Percentiles rank a stretch among this genome's conserved stretches.
Conservation (phyloP, 2,329 filamentous ascomycete species). For the Gnomoniopsis sp. region DNA sequence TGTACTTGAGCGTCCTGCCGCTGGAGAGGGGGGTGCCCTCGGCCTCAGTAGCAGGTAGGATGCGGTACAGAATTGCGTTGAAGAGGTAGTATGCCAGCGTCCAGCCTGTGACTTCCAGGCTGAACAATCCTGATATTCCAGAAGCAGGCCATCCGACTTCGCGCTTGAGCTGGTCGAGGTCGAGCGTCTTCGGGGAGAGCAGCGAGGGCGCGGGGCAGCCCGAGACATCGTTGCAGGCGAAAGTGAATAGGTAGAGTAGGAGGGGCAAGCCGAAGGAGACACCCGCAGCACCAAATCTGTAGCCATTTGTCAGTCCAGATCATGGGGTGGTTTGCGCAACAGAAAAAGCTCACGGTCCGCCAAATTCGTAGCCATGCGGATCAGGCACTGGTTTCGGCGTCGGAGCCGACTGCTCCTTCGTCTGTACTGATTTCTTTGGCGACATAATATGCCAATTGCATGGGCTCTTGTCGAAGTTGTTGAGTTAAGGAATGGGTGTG, state of each 20-base stretch:
- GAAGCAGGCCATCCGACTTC: conserved; percentile 78
- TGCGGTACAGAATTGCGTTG: conserved; percentile 68
- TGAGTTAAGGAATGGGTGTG: not conserved
- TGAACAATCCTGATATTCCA: conserved; percentile 68
- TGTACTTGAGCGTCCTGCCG: conserved; percentile 76
- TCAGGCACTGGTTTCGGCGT: conserved; percentile 20
- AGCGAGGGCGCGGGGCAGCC: conserved; percentile 86
- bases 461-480: not conserved
- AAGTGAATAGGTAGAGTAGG: conserved; percentile 74
- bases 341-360: conserved; percentile 42
- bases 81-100: conserved; percentile 75
- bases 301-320: not conserved
- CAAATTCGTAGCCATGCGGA: conserved; percentile 48
- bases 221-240: conserved; percentile 87
- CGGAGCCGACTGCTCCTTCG: conserved; percentile 19
- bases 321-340: not conserved
- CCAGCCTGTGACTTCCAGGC: conserved; percentile 65
- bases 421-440: conserved; percentile 2
- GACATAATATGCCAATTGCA: conserved; percentile 2
- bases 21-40: conserved; percentile 68
- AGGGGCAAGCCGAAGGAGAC: conserved; percentile 80
- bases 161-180: conserved; percentile 67
- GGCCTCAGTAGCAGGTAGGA: conserved; percentile 70
- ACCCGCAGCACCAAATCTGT: conserved; percentile 68
- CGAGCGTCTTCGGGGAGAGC: conserved; percentile 68